A percentile compares a stretch with the other conserved stretches of the same genome.
Conservation (phyloP, 116 monocot genomes). For the Phalaenopsis hybrid region DNA sequence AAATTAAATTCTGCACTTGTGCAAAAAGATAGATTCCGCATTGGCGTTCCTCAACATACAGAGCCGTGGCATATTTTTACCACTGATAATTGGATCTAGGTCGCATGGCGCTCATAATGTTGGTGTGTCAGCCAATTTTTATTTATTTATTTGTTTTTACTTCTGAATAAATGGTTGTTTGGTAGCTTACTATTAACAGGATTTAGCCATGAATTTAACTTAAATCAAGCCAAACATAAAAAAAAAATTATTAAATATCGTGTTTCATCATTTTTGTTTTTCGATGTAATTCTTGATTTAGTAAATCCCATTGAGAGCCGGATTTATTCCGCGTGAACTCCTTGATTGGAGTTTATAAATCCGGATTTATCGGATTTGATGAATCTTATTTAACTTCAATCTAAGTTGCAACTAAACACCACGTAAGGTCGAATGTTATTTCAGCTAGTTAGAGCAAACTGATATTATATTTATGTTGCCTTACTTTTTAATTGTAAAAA, state of each 20-base stretch:
- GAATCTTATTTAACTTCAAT: too few relatives aligned
- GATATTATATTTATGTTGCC: background rate
- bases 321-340: too few relatives aligned
- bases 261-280: background rate
- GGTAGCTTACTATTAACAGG: background rate
- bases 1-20: too few relatives aligned
- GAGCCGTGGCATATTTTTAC: background rate
- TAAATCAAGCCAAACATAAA: background rate
- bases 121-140: background rate
- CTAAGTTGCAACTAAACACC: too few relatives aligned
- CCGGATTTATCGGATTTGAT: too few relatives aligned
- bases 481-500: background rate
- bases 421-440: background rate
- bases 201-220: background rate
- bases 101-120: background rate
- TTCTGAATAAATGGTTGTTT: background rate
- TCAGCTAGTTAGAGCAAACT: background rate
- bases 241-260: background rate
- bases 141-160: background rate
- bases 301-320: background rate
- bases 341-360: too few relatives aligned
- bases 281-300: background rate
- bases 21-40: too few relatives aligned
- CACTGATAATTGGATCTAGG: background rate
- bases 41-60: background rate